phyloP scores from a whole-genome alignment of 495 filamentous ascomycete species.

The Tirmania nivea region DNA sequence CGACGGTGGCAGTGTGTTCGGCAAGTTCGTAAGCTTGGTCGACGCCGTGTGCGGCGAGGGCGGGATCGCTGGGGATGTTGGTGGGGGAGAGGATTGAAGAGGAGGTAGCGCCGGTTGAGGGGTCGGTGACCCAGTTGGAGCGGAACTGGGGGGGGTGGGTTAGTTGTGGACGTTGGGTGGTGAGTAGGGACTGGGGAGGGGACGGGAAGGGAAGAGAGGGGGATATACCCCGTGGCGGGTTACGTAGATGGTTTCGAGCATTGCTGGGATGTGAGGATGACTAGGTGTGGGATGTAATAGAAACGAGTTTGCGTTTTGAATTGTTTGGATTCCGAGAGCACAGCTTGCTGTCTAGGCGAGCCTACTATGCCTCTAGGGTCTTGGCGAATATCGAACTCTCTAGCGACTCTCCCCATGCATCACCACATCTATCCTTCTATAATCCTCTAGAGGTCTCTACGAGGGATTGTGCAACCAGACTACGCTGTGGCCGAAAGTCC shows the following conservation, averaged over 20 bases:
- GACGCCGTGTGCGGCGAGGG: constrained; percentile 65
- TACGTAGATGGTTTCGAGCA: constrained; percentile 63
- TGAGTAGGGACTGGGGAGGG: neutral
- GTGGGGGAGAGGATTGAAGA: constrained; percentile 54
- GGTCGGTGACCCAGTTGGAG: constrained; percentile 67
- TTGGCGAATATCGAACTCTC: too few relatives aligned
- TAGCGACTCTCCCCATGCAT: too few relatives aligned
- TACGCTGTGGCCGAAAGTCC: too few relatives aligned
- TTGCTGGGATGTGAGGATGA: too few relatives aligned
- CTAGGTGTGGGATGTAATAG: too few relatives aligned
- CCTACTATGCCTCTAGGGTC: too few relatives aligned
- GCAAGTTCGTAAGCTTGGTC: constrained; percentile 64
- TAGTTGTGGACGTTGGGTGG: constrained; percentile 1
- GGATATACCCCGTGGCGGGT: constrained; percentile 62
- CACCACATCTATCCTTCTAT: too few relatives aligned
- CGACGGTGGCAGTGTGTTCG: constrained; percentile 32
- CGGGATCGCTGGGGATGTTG: constrained; percentile 66
- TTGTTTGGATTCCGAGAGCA: too few relatives aligned
- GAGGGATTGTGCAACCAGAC: too few relatives aligned
- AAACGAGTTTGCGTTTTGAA: too few relatives aligned
- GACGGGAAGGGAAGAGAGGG: neutral
- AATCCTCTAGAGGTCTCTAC: too few relatives aligned
- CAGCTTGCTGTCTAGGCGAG: too few relatives aligned
- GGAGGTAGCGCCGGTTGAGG: constrained; percentile 49
- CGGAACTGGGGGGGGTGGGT: constrained; percentile 41